These are phyloP conservation scores for Colletotrichum eleusines DNA, from an alignment of 2,329 filamentous ascomycete genomes.

Conservation along the genomic window DNA sequence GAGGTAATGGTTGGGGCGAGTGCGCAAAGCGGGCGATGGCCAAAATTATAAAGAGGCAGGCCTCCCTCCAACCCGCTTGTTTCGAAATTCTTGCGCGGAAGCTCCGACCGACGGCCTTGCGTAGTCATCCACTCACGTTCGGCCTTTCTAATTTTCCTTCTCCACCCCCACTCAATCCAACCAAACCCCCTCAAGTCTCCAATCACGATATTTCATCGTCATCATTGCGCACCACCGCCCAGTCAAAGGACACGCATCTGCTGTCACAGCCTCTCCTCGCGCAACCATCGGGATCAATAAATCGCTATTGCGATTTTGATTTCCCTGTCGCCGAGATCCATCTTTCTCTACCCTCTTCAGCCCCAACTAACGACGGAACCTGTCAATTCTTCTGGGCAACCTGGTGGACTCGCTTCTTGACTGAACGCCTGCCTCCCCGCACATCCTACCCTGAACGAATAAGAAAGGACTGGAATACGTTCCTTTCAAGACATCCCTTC, in stretches of 20 bases:
- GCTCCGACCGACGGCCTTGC: conserved; percentile 67
- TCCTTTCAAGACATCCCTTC: conserved; percentile 45
- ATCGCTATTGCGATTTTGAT: conserved; percentile 9
- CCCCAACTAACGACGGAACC: conserved; percentile 29
- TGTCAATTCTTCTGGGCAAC: conserved; percentile 26
- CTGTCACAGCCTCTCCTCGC: conserved; percentile 1
- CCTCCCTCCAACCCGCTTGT: conserved; percentile 65
- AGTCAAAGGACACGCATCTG: conserved; percentile 4
- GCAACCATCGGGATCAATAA: conserved; percentile 8
- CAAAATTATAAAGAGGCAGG: conserved; percentile 69
- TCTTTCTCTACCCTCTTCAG: conserved; percentile 2
- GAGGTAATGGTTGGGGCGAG: conserved; percentile 56
- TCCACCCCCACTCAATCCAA: conserved; percentile 47
- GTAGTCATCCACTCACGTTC: conserved; percentile 60
- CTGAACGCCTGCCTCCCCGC: conserved; percentile 33
- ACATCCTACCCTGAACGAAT: conserved; percentile 30
- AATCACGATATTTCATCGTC: conserved; percentile 43
- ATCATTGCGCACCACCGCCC: conserved; percentile 22
- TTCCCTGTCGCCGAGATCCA: conserved; percentile 20
- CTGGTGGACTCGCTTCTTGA: conserved; percentile 36
- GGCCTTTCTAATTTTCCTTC: conserved; percentile 56
- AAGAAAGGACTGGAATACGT: conserved; percentile 59
- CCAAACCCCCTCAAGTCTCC: conserved; percentile 42
- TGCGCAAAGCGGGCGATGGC: conserved; percentile 52
- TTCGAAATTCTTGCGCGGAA: conserved; percentile 66